Base-by-base conservation (phyloP, 1,284 basidiomycete genomes). In the Cryptococcus hybrid region DNA sequence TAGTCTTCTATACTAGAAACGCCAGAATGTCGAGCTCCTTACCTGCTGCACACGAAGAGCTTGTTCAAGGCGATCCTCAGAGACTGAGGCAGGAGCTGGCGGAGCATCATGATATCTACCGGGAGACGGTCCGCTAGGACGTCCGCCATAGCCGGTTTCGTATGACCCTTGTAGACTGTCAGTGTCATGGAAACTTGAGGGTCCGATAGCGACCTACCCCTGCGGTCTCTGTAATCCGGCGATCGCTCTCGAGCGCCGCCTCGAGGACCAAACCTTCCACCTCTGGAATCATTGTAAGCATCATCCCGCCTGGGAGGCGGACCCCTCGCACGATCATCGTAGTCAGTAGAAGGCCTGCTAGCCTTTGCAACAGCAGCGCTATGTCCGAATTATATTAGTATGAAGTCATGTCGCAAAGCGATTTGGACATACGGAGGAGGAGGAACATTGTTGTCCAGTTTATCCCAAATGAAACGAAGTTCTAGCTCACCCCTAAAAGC, bases 401-500 rank as follows among this genome's bases (percentile, higher is more conserved):
- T 30, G 8, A 34, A 13, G 3, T 30, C 13, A 13, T 3, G 3
- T 8, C 13, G 18, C 34, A 24, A 30, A 7, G 18, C 12, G 12
- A 30, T 15, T 30, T 30, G 30, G 4, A 66, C 66, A 54, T 48
- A 73, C 69, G 62, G 58, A 39, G 64, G 64, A 35, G 60, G 62
- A 12, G 66, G 67, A 39, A 79, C 69, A 57, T 79, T 68, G 58
- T 79, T 65, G 52, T 78, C 80, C 38, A 80, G 81, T 40, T 79
- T 79, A 63, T 97, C 92, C 88, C 92, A 96, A n/a, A 89, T 87
- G 67, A 89, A 92, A 2, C 85, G 82, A 51, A 98, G 85, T 49
- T 92, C 88, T 84, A 97, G 87, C 0, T 87, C 84, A 13, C 94
- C 92, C 92, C 92, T 70, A 89, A 86, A 57, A 93, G 82, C 1